Conservation (phyloP, 1,284 basidiomycete species). For the Earliella scabrosa region DNA sequence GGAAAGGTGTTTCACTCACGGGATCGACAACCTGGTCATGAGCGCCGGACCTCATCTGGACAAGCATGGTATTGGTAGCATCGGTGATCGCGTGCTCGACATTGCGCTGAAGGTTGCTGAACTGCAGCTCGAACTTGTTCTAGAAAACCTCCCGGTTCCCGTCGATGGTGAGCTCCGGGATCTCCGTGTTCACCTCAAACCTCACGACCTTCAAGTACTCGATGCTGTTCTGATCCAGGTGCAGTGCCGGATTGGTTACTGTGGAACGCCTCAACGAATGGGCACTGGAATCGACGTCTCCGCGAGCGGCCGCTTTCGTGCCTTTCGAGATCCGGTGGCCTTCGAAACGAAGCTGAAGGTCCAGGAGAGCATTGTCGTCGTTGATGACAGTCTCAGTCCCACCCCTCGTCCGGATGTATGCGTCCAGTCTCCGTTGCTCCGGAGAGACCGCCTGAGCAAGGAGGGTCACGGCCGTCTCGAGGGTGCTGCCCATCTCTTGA, state of each 20-base stretch:
- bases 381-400: conserved; percentile 22
- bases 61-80: conserved; percentile 26
- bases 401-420: conserved; percentile 25
- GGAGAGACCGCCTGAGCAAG: conserved; percentile 16
- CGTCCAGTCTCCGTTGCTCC: conserved; percentile 21
- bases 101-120: conserved; percentile 28
- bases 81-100: conserved; percentile 32
- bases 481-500: conserved; percentile 22
- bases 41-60: too few species aligned
- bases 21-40: conserved; percentile 33
- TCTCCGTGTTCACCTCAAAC: conserved; percentile 12
- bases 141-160: conserved; percentile 33
- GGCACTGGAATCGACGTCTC: too few species aligned
- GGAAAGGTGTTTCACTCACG: conserved; percentile 11
- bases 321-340: too few species aligned
- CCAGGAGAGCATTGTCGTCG: conserved; percentile 20
- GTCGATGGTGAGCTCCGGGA: conserved; percentile 21
- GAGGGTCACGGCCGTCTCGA: too few species aligned
- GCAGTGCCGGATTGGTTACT: background rate
- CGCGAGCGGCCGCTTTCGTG: too few species aligned
- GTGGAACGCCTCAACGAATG: too few species aligned
- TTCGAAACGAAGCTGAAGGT: conserved; percentile 8
- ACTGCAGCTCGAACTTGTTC: conserved; percentile 37
- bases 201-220: background rate
- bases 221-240: conserved; percentile 14